A percentile compares a stretch with the other conserved stretches of the same genome.
phyloP scores from a whole-genome alignment of 768 basidiomycete species.

The Thelephora ganbajun region DNA sequence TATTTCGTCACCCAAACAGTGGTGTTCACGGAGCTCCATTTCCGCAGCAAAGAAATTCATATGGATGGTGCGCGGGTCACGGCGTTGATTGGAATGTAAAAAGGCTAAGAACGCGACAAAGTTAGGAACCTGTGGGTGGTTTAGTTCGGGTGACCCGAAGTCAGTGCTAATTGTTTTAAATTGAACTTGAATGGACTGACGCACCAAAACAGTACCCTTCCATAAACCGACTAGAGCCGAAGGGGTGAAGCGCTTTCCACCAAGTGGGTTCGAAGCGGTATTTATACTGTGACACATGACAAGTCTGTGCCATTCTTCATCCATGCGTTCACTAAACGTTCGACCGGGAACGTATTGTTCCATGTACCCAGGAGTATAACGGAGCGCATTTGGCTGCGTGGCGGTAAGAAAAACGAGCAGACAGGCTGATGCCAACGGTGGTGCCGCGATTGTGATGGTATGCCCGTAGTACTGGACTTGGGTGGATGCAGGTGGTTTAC shows the following conservation, averaged over 20 bases:
- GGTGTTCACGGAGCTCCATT: conserved; percentile 43
- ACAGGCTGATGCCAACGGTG: background rate
- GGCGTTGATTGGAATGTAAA: background rate
- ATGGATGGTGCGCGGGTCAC: background rate
- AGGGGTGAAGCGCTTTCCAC: conserved; percentile 27
- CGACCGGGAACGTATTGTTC: background rate
- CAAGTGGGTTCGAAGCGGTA: conserved; percentile 10
- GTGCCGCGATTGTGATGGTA: background rate
- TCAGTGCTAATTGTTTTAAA: background rate
- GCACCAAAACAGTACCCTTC: conserved; percentile 40
- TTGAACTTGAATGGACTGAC: too few species aligned
- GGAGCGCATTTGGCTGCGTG: conserved; percentile 11
- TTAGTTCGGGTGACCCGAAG: background rate
- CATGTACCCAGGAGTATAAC: conserved; percentile 8
- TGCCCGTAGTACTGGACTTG: background rate
- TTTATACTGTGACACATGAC: conserved; percentile 30
- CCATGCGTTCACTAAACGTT: conserved; percentile 30
- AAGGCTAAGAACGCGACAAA: background rate
- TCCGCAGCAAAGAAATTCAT: background rate
- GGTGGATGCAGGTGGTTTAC: too few species aligned
- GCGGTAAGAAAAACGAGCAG: conserved; percentile 11
- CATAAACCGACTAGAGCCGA: conserved; percentile 43
- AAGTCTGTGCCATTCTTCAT: conserved; percentile 44
- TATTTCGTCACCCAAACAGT: conserved; percentile 27
- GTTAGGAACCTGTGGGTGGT: background rate